Conservation (phyloP, 2,329 filamentous ascomycete genomes). For the Diaporthe sp. region DNA sequence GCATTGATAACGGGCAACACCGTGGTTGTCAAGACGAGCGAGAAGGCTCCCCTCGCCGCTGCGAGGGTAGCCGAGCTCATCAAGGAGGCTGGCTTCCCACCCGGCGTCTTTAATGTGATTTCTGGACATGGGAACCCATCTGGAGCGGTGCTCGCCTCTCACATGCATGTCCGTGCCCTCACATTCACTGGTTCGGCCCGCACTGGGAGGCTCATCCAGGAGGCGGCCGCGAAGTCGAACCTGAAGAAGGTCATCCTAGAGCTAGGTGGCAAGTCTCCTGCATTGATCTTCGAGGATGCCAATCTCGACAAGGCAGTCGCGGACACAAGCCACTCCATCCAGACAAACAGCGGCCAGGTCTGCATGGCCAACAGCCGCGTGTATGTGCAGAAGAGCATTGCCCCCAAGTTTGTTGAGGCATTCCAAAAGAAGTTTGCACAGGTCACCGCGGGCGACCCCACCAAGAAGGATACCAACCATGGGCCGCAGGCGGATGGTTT, state of each 20-base stretch:
- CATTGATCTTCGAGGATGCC: conserved; percentile 75
- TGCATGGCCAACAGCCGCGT: conserved; percentile 71
- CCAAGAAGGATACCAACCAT: conserved; percentile 48
- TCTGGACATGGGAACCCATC: conserved; percentile 77
- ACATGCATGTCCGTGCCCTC: conserved; percentile 78
- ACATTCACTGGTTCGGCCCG: conserved; percentile 82
- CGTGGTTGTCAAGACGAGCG: conserved; percentile 65
- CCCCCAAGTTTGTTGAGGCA: conserved; percentile 67
- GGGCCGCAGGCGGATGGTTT: conserved; percentile 65
- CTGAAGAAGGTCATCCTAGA: conserved; percentile 76
- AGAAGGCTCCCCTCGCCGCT: conserved; percentile 64
- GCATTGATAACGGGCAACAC: conserved; percentile 63
- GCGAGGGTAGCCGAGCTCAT: conserved; percentile 64
- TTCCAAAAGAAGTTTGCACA: conserved; percentile 64
- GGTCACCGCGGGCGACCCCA: conserved; percentile 54
- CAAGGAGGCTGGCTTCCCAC: conserved; percentile 79
- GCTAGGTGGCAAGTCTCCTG: conserved; percentile 76
- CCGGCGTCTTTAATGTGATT: conserved; percentile 80
- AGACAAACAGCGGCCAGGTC: conserved; percentile 68
- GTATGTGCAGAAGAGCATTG: conserved; percentile 67
- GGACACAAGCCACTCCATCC: conserved; percentile 57
- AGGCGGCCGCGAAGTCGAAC: conserved; percentile 73
- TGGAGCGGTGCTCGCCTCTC: conserved; percentile 75
- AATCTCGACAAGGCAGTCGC: conserved; percentile 74
- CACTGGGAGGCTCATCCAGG: conserved; percentile 80